Base-by-base conservation (phyloP, 1,284 basidiomycete species). In the Thelephora terrestris region DNA sequence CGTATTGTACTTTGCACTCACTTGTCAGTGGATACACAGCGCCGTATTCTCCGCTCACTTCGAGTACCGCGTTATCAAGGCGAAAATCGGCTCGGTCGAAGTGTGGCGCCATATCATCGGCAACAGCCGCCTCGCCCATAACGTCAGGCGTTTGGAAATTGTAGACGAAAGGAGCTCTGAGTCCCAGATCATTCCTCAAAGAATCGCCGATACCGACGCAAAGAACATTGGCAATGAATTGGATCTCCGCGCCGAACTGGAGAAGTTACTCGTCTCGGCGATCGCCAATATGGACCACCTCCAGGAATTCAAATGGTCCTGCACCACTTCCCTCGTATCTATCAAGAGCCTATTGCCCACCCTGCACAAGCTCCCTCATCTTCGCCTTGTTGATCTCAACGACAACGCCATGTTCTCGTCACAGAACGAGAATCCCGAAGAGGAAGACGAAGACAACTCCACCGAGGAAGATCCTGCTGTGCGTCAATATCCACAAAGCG, bases 101-200 rank as follows among this genome's bases (percentile, higher is more conserved):
- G 72, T 81, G 3, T 82, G 78, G 79, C 75, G 76, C 50, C 79
- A 82, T 53, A 64, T 83, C 24, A 68, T 71, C 36, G 64, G 74
- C 43, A 68, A 81, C 51, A 68, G 71, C 14, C 68, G 70, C 5
- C 62, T 83, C 42, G 79, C 79, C 23, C 64, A 69, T 18, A 80
- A 82, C 59, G 76, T 83, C 24, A 66, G 79, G 29, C 58, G 64
- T 27, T 63, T 82, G 16, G 78, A 80, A 59, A 70, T 82, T 16
- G 47, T 83, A 18, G 79, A 82, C 55, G 79, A 82, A 55, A 63
- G 76, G n/a, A 65, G 69, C 25, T 51, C 62, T 0, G 65, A 64
- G 45, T 43, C 55, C 1, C 62, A 67, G 49, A 50, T 67, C 21
- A 53, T 77, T 16, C 78, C 79, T 0, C 52, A 60, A 5, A 74